phyloP scores from a whole-genome alignment of 2,329 filamentous ascomycete species.

The Dactylonectria estremocensis region DNA sequence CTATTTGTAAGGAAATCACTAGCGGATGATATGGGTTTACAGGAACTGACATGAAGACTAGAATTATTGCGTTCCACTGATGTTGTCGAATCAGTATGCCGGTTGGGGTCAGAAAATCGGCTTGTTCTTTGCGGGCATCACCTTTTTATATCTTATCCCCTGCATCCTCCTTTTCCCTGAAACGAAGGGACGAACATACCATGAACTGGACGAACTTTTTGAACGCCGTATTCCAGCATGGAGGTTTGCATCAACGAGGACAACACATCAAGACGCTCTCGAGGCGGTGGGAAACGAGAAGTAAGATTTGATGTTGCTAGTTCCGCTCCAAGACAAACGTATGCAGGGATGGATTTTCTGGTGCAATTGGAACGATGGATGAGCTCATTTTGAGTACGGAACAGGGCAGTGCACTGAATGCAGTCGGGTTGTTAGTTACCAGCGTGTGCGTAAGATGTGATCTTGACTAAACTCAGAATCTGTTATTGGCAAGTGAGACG shows the following conservation, averaged over 20 bases:
- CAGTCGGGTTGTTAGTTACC: too few relatives aligned
- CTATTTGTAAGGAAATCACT: constrained; percentile 25
- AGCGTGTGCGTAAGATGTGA: too few relatives aligned
- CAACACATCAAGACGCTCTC: constrained; percentile 12
- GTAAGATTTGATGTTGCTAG: background rate
- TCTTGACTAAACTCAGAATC: too few relatives aligned
- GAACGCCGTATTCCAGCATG: constrained; percentile 37
- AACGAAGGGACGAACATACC: constrained; percentile 42
- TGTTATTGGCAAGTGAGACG: too few relatives aligned
- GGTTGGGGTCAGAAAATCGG: constrained; percentile 29
- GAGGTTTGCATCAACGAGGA: constrained; percentile 31
- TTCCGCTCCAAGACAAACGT: too few relatives aligned
- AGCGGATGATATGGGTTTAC: rapidly evolving
- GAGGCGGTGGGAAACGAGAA: background rate
- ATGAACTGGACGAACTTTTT: constrained; percentile 43
- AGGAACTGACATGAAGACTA: background rate
- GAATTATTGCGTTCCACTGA: constrained; percentile 41
- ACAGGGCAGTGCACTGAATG: too few relatives aligned
- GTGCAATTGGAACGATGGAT: too few relatives aligned
- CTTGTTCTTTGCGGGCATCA: constrained; percentile 37
- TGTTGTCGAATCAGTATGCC: constrained; percentile 39
- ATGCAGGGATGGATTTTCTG: too few relatives aligned
- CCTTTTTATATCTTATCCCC: constrained; percentile 30
- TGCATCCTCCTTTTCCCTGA: constrained; percentile 36
- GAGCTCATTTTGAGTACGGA: too few relatives aligned